Percentiles rank a stretch among this genome's conserved stretches.
These are phyloP conservation scores for Bacterosira constricta DNA, from an alignment of 108 stramenopile species.

Conservation along the genomic window DNA sequence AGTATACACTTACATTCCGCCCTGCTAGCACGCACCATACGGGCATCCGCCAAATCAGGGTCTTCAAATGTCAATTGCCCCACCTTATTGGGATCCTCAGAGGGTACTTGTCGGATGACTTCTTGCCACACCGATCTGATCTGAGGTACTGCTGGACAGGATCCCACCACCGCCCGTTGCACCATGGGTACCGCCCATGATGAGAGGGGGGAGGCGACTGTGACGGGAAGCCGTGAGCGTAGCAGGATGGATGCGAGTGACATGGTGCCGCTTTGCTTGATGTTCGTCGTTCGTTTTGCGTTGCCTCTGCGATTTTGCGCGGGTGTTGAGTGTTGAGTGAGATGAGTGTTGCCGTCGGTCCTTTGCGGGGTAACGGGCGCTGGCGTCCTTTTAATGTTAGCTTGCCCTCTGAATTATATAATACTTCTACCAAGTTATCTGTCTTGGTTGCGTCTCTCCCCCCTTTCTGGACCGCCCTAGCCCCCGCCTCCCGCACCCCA, in stretches of 20 bases:
- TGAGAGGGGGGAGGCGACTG: neutral
- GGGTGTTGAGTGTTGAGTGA: no score
- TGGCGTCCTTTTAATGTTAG: no score
- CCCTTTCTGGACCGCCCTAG: no score
- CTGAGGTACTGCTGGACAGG: neutral
- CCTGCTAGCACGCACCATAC: slow-evolving; percentile 34
- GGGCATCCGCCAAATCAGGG: slow-evolving; percentile 40
- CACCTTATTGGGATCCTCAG: slow-evolving; percentile 33
- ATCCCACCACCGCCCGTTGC: neutral
- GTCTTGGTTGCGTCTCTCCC: no score
- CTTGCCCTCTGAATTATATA: no score
- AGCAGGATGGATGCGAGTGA: slow-evolving; percentile 13
- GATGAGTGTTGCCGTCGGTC: no score
- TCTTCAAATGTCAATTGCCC: slow-evolving; percentile 46
- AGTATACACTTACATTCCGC: slow-evolving; percentile 53
- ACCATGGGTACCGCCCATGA: neutral
- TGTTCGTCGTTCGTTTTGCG: neutral
- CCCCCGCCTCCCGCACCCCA: no score
- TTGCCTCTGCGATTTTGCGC: no score
- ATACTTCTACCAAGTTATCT: no score
- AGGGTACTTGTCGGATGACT: slow-evolving; percentile 36
- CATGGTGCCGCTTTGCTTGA: neutral
- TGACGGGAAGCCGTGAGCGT: neutral
- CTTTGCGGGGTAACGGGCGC: no score
- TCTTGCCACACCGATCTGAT: slow-evolving; percentile 43